A percentile compares a stretch with the other conserved stretches of the same genome.
Evolutionary conservation across 345 rosid species (phyloP).

Genomic region (Hypericum perforatum): DNA sequence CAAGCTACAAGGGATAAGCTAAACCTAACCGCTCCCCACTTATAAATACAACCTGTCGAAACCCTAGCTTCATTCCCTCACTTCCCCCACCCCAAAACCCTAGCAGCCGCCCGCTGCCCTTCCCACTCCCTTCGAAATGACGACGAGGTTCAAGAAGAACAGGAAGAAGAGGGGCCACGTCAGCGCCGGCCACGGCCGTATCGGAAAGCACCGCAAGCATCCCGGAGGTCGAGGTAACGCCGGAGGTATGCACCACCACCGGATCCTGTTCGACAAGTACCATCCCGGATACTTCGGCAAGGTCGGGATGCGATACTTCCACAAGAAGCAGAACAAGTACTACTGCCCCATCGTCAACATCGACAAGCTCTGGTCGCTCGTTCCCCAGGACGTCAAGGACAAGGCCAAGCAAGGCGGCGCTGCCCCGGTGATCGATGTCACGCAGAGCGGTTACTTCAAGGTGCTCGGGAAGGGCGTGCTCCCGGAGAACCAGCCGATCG

Average conservation of each 20-base stretch:
- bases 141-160: conserved; percentile 46
- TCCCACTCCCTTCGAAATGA: no score
- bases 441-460: no score
- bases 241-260: conserved; percentile 88
- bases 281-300: conserved; percentile 84
- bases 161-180: conserved; percentile 90
- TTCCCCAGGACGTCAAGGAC: conserved; percentile 51
- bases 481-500: no score
- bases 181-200: conserved; percentile 77
- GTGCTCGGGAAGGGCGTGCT: no score
- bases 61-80: no score
- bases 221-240: conserved; percentile 91
- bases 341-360: conserved; percentile 71
- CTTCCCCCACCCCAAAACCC: no score
- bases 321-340: conserved; percentile 74
- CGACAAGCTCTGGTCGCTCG: conserved; percentile 72
- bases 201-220: conserved; percentile 78
- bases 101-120: no score
- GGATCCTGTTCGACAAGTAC: conserved; percentile 87
- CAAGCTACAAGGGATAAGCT: no score
- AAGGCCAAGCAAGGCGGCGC: conserved; percentile 21
- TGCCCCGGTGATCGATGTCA: no score
- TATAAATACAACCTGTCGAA: no score
- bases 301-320: conserved; percentile 89
- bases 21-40: no score